phyloP scores from a whole-genome alignment of 1,284 basidiomycete species.

The Meira miltonrushii region DNA sequence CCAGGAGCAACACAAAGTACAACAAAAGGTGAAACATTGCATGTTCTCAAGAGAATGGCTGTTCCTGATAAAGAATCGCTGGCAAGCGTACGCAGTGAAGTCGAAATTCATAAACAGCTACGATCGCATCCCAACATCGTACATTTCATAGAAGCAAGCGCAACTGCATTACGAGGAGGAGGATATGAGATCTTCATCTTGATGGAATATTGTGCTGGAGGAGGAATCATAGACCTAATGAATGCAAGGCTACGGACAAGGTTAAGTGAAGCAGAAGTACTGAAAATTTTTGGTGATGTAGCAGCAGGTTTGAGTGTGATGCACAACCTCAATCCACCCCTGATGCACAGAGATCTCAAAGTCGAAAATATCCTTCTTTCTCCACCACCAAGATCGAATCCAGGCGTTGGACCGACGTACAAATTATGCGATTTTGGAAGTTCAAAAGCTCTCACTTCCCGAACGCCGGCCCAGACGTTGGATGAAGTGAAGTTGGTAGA shows the following conservation, averaged over 20 bases:
- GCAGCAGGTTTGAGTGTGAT: constrained; percentile 58
- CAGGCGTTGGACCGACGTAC: constrained; percentile 58
- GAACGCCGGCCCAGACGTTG: constrained; percentile 31
- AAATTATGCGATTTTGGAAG: constrained; percentile 99
- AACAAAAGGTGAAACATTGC: constrained; percentile 62
- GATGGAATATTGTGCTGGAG: constrained; percentile 90
- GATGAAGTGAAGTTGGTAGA: constrained; percentile 70
- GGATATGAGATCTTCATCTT: constrained; percentile 92
- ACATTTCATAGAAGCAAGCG: constrained; percentile 79
- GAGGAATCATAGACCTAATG: constrained; percentile 99
- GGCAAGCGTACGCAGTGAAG: constrained; percentile 92
- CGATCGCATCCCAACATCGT: constrained; percentile 76
- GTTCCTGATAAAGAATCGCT: constrained; percentile 84
- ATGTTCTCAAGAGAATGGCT: constrained; percentile 95
- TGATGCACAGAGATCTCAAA: constrained; percentile 96
- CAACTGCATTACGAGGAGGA: constrained; percentile 59
- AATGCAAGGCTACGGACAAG: constrained; percentile 83
- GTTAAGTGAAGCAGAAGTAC: constrained; percentile 87
- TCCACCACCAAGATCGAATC: constrained; percentile 18
- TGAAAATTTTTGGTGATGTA: constrained; percentile 73
- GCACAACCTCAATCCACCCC: constrained; percentile 79
- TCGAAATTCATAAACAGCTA: constrained; percentile 73
- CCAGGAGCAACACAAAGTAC: constrained; percentile 11
- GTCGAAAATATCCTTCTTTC: constrained; percentile 82
- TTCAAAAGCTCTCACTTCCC: constrained; percentile 60